Evolutionary conservation across 768 basidiomycete genomes (phyloP).

Genomic region (Kwoniella newhampshirensis): DNA sequence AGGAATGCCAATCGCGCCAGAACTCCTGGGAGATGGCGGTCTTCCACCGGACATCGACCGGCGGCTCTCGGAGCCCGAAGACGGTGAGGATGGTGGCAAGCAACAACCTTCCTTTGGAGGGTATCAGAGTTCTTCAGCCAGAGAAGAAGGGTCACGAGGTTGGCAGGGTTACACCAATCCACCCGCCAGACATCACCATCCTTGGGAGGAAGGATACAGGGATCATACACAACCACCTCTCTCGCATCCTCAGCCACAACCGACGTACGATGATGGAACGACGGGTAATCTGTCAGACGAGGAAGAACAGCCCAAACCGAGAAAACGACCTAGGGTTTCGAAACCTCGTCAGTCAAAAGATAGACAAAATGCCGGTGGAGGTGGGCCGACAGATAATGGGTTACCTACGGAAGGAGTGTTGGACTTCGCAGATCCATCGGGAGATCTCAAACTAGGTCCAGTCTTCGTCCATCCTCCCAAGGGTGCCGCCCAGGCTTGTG

Average conservation of each 20-base stretch:
- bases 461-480: constrained; percentile 41
- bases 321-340: constrained; percentile 18
- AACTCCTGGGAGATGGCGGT: constrained; percentile 25
- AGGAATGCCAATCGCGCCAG: constrained; percentile 18
- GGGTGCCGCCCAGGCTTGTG: constrained; percentile 41
- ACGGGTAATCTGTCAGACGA: background rate
- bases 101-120: constrained; percentile 2
- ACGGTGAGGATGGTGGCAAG: background rate
- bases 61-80: background rate
- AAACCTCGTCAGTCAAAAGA: constrained; percentile 24
- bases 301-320: constrained; percentile 15
- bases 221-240: constrained; percentile 5
- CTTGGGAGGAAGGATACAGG: constrained; percentile 32
- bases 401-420: constrained; percentile 19
- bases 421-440: constrained; percentile 36
- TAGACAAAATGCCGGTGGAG: constrained; percentile 3
- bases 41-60: constrained; percentile 19
- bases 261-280: background rate
- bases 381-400: constrained; percentile 11
- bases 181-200: constrained; percentile 10
- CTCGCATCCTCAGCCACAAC: constrained; percentile 3
- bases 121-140: constrained; percentile 18
- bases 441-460: constrained; percentile 35
- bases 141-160: constrained; percentile 12
- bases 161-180: background rate